A percentile compares a stretch with the other conserved stretches of the same genome.
phyloP scores from a whole-genome alignment of 345 rosid species.

The Populus pruinosa region DNA sequence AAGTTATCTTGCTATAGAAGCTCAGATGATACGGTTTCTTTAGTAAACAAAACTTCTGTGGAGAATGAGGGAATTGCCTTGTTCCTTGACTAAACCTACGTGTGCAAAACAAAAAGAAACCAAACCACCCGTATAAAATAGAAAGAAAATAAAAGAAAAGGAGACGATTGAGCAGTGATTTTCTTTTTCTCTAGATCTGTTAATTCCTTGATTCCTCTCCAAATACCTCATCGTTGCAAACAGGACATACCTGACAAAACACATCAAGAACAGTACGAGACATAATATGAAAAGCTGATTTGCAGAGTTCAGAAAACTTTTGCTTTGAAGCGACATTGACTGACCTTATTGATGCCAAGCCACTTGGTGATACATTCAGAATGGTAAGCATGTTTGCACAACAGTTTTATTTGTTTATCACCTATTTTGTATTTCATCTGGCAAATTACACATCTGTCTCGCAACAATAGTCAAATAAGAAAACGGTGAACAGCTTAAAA shows the following conservation, averaged over 20 bases:
- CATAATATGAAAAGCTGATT: background rate
- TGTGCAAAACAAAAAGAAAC: slow-evolving; percentile 14
- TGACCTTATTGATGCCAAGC: slow-evolving; percentile 68
- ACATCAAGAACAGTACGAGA: background rate
- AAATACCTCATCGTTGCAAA: slow-evolving; percentile 58
- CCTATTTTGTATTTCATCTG: slow-evolving; percentile 64
- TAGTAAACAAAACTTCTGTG: slow-evolving; percentile 15
- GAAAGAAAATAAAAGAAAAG: background rate
- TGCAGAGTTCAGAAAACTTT: background rate
- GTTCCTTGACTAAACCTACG: slow-evolving; percentile 27
- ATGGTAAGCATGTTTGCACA: slow-evolving; percentile 68
- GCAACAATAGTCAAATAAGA: background rate
- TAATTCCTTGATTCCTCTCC: slow-evolving; percentile 39
- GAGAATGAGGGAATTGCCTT: slow-evolving; percentile 9
- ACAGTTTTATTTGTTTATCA: slow-evolving; percentile 49
- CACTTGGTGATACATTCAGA: slow-evolving; percentile 59
- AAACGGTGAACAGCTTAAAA: background rate
- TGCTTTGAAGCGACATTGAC: slow-evolving; percentile 5
- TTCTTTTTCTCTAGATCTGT: slow-evolving; percentile 8
- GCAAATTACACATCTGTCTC: slow-evolving; percentile 63
- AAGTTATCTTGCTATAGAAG: slow-evolving; percentile 18
- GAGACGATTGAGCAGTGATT: background rate
- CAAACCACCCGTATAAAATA: background rate
- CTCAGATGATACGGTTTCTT: background rate
- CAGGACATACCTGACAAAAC: slow-evolving; percentile 50